Evolutionary conservation across 495 filamentous ascomycete genomes (phyloP).

Genomic region (Usnea hakonensis): DNA sequence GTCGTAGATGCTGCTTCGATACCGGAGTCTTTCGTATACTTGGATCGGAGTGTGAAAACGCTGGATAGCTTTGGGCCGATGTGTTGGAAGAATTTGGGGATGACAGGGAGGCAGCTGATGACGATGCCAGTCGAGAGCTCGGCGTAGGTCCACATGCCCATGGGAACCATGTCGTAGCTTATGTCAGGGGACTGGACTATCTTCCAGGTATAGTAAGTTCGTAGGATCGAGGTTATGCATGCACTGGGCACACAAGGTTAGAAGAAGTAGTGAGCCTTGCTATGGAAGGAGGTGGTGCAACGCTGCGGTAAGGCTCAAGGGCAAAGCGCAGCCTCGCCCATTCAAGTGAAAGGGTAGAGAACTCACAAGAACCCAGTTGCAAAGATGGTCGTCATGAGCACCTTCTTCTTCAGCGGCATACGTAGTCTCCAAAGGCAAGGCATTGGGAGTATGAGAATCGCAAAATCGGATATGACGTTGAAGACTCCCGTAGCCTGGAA

Average conservation of each 20-base stretch:
- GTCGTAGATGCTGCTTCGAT: not conserved
- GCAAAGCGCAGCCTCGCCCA: too few relatives aligned
- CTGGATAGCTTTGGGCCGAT: constrained; percentile 3
- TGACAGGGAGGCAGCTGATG: constrained; percentile 18
- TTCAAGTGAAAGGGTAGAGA: not conserved
- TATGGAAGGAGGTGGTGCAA: not conserved
- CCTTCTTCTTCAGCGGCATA: constrained; percentile 9
- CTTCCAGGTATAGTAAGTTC: constrained; percentile 16
- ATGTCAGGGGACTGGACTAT: constrained; percentile 3
- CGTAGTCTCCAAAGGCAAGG: constrained; percentile 18
- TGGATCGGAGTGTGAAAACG: not conserved
- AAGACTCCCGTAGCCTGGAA: constrained; percentile 21
- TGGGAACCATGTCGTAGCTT: constrained; percentile 10
- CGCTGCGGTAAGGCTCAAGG: not conserved
- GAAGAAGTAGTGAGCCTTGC: not conserved
- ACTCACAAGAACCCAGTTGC: constrained; percentile 18
- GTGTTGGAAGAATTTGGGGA: constrained; percentile 18
- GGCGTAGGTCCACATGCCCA: constrained; percentile 16
- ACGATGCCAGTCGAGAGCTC: constrained; percentile 15
- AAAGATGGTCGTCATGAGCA: constrained; percentile 12
- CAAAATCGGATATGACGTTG: constrained; percentile 22
- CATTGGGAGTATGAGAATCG: constrained; percentile 22
- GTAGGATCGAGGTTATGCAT: constrained; percentile 16
- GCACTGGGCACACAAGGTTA: constrained; percentile 6
- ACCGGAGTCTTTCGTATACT: not conserved